phyloP scores from a whole-genome alignment of 257 asterid genomes.

The Scutellaria minor region DNA sequence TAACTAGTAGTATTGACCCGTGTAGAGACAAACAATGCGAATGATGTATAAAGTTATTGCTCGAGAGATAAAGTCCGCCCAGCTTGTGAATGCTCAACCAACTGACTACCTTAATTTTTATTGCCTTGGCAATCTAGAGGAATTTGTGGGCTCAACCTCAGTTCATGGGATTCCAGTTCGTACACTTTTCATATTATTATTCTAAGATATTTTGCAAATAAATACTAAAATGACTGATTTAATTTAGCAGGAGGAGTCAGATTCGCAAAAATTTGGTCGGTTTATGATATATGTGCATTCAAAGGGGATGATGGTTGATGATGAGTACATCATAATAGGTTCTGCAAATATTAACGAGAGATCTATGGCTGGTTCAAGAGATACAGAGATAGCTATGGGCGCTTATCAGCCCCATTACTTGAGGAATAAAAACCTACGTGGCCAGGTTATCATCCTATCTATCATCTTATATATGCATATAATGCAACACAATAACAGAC shows the following conservation, averaged over 20 bases:
- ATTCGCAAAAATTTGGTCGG: not conserved
- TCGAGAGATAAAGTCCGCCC: constrained; percentile 31
- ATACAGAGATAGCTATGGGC: not conserved
- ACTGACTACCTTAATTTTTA: constrained; percentile 46
- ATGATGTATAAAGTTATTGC: constrained; percentile 47
- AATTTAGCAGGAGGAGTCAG: not conserved
- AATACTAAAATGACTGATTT: too few species aligned
- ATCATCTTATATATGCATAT: too few species aligned
- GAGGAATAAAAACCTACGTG: not conserved
- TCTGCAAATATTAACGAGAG: not conserved
- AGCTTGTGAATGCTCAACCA: constrained; percentile 36
- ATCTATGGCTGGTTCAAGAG: not conserved
- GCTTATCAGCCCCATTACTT: not conserved
- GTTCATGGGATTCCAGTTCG: not conserved
- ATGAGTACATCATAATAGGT: not conserved
- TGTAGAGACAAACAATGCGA: constrained; percentile 52
- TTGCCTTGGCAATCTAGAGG: constrained; percentile 48
- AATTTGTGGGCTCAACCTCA: not conserved
- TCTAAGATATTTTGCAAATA: too few species aligned
- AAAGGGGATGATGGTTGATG: constrained; percentile 12
- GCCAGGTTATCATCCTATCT: too few species aligned
- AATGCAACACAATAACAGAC: too few species aligned
- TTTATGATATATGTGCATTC: constrained; percentile 13
- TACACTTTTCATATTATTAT: too few species aligned
- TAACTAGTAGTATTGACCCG: too few species aligned